A percentile compares a stretch with the other conserved stretches of the same genome.
These are phyloP conservation scores for Irpex sp. DNA, from an alignment of 1,284 basidiomycete species.

Conservation along the genomic window DNA sequence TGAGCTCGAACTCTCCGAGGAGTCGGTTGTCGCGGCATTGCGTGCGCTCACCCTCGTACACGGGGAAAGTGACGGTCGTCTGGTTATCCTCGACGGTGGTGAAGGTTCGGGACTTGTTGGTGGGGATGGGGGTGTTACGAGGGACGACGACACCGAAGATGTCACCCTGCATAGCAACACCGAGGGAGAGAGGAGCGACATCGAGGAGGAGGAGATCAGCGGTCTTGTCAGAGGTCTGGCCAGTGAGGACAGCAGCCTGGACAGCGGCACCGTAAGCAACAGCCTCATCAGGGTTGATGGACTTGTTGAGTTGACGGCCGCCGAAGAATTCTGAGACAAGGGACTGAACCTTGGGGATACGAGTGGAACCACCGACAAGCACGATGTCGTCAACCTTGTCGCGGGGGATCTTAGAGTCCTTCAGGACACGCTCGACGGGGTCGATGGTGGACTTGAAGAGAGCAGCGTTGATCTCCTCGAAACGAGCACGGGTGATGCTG, in stretches of 20 bases:
- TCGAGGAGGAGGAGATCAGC: constrained; percentile 94
- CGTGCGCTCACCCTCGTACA: constrained; percentile 98
- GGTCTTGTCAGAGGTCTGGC: constrained; percentile 95
- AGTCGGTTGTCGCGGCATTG: constrained; percentile 97
- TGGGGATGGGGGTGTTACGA: constrained; percentile 96
- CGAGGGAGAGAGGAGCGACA: constrained; percentile 93
- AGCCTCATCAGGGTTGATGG: constrained; percentile 95
- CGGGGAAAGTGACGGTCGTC: constrained; percentile 96
- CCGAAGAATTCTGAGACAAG: constrained; percentile 98
- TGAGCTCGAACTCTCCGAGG: constrained; percentile 97
- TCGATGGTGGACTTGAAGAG: constrained; percentile 97
- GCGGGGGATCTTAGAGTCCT: constrained; percentile 96
- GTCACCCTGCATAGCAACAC: constrained; percentile 98
- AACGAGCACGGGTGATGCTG: constrained; percentile 97
- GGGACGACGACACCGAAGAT: constrained; percentile 96
- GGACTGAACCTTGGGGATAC: constrained; percentile 99
- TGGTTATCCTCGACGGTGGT: constrained; percentile 99
- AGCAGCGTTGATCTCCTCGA: constrained; percentile 97
- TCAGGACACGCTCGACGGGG: constrained; percentile 98
- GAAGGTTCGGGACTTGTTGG: constrained; percentile 95
- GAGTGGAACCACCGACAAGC: constrained; percentile 98
- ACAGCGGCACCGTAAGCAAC: constrained; percentile 96
- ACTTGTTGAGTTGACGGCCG: constrained; percentile 98
- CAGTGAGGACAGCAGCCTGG: constrained; percentile 94
- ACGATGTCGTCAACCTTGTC: constrained; percentile 99